A percentile compares a stretch with the other conserved stretches of the same genome.
These are phyloP conservation scores for Trypanosoma grayi DNA, from an alignment of 208 protist species.

Conservation along the genomic window DNA sequence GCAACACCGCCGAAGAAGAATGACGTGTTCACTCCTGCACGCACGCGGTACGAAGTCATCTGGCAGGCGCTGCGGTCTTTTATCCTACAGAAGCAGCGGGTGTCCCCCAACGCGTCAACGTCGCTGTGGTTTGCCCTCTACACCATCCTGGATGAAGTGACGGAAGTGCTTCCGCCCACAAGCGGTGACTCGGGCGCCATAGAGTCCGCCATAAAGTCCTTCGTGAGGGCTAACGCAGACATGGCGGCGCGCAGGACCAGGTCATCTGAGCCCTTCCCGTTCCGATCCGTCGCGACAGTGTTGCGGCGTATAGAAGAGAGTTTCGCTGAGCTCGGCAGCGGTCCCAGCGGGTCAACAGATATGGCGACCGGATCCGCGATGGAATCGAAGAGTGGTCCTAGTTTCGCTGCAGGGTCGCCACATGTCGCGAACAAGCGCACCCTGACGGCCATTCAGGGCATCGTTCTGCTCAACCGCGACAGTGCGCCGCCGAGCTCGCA, in stretches of 20 bases:
- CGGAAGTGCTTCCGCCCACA: constrained; percentile 29
- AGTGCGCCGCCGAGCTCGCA: constrained; percentile 1
- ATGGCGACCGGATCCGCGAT: no score
- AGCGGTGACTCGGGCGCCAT: background rate
- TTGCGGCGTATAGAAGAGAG: constrained; percentile 9
- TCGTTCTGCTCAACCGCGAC: constrained; percentile 43
- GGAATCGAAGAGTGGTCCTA: no score
- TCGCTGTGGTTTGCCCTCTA: constrained; percentile 40
- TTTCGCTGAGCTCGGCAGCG: no score
- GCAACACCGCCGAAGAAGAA: background rate
- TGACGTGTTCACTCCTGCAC: constrained; percentile 13
- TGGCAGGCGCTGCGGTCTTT: constrained; percentile 39
- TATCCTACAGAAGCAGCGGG: constrained; percentile 33
- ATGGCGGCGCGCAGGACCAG: background rate
- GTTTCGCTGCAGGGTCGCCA: no score
- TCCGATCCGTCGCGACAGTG: constrained; percentile 10
- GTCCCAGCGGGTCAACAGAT: no score
- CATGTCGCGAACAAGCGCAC: no score
- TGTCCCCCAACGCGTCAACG: constrained; percentile 16
- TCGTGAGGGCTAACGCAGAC: constrained; percentile 8
- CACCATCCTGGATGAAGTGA: constrained; percentile 24
- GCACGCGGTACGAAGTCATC: constrained; percentile 36
- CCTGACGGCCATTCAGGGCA: constrained; percentile 39
- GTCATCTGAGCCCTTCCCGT: constrained; percentile 20
- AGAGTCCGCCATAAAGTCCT: constrained; percentile 6